Evolutionary conservation across 1,284 basidiomycete genomes (phyloP).

Genomic region (Fomitopsis pinicola): DNA sequence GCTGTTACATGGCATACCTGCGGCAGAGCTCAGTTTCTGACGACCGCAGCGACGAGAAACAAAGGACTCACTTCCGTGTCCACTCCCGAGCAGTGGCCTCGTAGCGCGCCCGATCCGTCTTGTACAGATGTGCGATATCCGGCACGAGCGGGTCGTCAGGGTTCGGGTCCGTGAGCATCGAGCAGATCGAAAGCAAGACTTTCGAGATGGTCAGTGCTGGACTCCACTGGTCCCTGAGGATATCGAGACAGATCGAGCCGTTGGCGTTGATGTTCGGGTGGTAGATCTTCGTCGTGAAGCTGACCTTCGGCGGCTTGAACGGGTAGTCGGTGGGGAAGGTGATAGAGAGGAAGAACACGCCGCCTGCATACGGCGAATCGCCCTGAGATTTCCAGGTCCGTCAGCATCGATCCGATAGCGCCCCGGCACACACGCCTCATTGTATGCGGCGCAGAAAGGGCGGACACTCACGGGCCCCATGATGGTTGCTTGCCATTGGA

Average conservation of each 20-base stretch:
- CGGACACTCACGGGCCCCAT: slow-evolving; percentile 84
- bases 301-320: slow-evolving; percentile 99
- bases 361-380: slow-evolving; percentile 94
- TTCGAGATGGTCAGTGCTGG: slow-evolving; percentile 99
- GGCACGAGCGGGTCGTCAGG: slow-evolving; percentile 90
- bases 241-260: slow-evolving; percentile 98
- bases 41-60: not conserved
- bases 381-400: slow-evolving; percentile 42
- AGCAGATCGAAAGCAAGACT: slow-evolving; percentile 93
- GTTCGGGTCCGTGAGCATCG: slow-evolving; percentile 96
- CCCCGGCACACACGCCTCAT: not conserved
- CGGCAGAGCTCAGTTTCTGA: slow-evolving; percentile 23
- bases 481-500: slow-evolving; percentile 97
- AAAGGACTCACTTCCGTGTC: slow-evolving; percentile 83
- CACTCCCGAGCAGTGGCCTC: slow-evolving; percentile 95
- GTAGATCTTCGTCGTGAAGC: slow-evolving; percentile 97
- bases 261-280: slow-evolving; percentile 98
- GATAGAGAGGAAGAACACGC: slow-evolving; percentile 96
- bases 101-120: slow-evolving; percentile 91
- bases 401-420: slow-evolving; percentile 1
- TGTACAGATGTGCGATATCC: slow-evolving; percentile 87
- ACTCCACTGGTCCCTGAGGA: slow-evolving; percentile 96
- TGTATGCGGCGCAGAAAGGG: slow-evolving; percentile 3
- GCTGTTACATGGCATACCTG: slow-evolving; percentile 56
- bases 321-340: slow-evolving; percentile 95